Percentiles rank a stretch among this genome's conserved stretches.
These are phyloP conservation scores for Elaeis oleifera DNA, from an alignment of 202 grass and related monocot species.

Conservation along the genomic window DNA sequence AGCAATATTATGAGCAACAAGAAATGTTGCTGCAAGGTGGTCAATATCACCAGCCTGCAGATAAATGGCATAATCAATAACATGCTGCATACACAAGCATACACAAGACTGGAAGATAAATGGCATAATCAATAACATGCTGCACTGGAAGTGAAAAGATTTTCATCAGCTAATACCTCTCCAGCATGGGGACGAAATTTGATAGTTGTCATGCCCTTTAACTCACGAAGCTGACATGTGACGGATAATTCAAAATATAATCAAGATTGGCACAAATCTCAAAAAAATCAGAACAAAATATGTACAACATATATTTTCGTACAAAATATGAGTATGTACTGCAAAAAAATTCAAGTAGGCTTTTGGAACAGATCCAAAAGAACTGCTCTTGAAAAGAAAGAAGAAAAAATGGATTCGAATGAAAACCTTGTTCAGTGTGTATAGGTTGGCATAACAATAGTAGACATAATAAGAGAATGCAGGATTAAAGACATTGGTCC, in stretches of 20 bases:
- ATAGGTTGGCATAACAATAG: conserved; percentile 88
- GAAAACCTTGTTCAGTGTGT: conserved; percentile 84
- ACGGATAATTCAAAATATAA: conserved; percentile 8
- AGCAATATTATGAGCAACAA: conserved; percentile 76
- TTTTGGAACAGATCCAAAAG: neutral
- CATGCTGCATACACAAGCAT: neutral
- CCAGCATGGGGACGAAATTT: conserved; percentile 94
- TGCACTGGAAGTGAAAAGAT: conserved; percentile 5
- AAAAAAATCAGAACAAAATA: conserved; percentile 7
- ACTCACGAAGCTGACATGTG: conserved; percentile 57
- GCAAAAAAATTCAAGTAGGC: no score
- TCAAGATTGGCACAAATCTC: neutral
- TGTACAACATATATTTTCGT: no score
- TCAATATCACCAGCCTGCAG: conserved; percentile 85
- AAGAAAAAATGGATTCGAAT: neutral
- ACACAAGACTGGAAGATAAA: conserved; percentile 12
- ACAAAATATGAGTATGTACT: no score
- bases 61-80: conserved; percentile 21
- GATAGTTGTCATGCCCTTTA: conserved; percentile 79
- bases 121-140: conserved; percentile 11
- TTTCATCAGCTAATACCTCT: conserved; percentile 45
- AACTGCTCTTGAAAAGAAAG: neutral
- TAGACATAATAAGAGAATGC: conserved; percentile 90
- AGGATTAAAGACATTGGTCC: conserved; percentile 92
- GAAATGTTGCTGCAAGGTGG: conserved; percentile 83